Evolutionary conservation across 352 stramenopile species (phyloP).

Genomic region (Phytophthora palmivora): DNA sequence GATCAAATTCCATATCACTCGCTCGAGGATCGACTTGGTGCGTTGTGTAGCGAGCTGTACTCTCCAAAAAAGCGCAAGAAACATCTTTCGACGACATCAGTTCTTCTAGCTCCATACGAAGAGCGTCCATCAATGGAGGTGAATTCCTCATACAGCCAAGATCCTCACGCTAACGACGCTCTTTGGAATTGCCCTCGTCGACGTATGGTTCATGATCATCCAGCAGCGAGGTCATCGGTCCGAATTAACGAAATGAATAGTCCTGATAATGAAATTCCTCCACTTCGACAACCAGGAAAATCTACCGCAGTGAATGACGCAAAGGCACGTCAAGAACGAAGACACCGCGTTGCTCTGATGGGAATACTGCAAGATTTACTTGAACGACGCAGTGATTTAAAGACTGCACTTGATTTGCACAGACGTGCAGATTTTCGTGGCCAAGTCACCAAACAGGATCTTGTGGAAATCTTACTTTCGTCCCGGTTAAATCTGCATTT

Average conservation of each 20-base stretch:
- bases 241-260: constrained; percentile 52
- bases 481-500: constrained; percentile 73
- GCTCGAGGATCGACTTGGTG: constrained; percentile 51
- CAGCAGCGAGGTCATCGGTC: constrained; percentile 62
- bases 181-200: constrained; percentile 74
- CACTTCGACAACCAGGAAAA: constrained; percentile 8
- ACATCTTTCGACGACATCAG: constrained; percentile 73
- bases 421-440: constrained; percentile 62
- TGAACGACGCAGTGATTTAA: constrained; percentile 72
- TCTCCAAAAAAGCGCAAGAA: constrained; percentile 74
- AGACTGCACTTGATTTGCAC: constrained; percentile 75
- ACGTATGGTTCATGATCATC: constrained; percentile 68
- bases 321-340: constrained; percentile 32
- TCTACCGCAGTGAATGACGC: constrained; percentile 21
- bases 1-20: constrained; percentile 56
- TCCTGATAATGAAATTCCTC: constrained; percentile 13
- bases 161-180: constrained; percentile 45
- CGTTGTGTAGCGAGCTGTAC: constrained; percentile 69
- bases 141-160: constrained; percentile 23
- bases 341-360: constrained; percentile 50
- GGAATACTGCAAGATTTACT: constrained; percentile 74
- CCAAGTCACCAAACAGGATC: constrained; percentile 62
- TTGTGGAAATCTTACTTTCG: constrained; percentile 71
- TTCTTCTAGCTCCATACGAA: constrained; percentile 71
- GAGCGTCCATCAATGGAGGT: constrained; percentile 22